Evolutionary conservation across 192 early-diverging fungal species (phyloP).

Genomic region (Rhizoclosmatium sp.): DNA sequence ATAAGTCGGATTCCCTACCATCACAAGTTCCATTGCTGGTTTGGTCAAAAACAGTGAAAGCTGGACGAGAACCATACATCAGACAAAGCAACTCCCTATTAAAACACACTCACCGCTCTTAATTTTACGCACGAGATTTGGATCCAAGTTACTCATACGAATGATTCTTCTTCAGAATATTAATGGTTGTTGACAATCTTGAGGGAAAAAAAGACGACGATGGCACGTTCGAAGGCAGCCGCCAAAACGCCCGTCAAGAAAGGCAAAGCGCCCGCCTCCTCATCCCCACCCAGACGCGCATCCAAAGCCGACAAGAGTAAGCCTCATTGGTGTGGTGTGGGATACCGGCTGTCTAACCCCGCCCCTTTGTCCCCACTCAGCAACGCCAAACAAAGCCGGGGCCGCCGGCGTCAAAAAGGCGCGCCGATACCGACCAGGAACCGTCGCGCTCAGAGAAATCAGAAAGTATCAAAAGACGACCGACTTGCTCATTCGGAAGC

Average conservation of each 20-base stretch:
- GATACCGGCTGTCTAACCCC: neutral
- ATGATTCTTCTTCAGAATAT: too few relatives aligned
- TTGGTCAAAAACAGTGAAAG: constrained; percentile 61
- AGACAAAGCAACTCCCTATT: neutral
- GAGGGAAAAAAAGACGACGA: constrained; percentile 14
- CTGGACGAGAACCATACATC: constrained; percentile 18
- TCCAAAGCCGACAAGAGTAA: neutral
- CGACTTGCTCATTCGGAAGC: constrained; percentile 79
- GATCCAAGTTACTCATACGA: neutral
- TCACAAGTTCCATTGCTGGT: constrained; percentile 56
- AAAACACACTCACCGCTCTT: neutral
- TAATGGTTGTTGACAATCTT: neutral
- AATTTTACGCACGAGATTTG: constrained; percentile 22
- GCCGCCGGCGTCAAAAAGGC: constrained; percentile 24
- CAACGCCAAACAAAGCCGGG: neutral
- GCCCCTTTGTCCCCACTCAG: neutral
- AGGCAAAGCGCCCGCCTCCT: neutral
- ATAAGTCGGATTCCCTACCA: constrained; percentile 22
- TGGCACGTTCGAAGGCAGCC: constrained; percentile 13
- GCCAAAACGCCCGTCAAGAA: constrained; percentile 21
- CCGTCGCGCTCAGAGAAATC: constrained; percentile 85
- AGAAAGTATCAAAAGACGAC: constrained; percentile 84
- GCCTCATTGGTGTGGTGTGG: neutral
- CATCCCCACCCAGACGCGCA: neutral
- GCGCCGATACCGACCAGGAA: constrained; percentile 76